Percentiles rank a stretch among this genome's conserved stretches.
Conservation (phyloP, 805 yeast genomes). For the Wickerhamiella australiensis region DNA sequence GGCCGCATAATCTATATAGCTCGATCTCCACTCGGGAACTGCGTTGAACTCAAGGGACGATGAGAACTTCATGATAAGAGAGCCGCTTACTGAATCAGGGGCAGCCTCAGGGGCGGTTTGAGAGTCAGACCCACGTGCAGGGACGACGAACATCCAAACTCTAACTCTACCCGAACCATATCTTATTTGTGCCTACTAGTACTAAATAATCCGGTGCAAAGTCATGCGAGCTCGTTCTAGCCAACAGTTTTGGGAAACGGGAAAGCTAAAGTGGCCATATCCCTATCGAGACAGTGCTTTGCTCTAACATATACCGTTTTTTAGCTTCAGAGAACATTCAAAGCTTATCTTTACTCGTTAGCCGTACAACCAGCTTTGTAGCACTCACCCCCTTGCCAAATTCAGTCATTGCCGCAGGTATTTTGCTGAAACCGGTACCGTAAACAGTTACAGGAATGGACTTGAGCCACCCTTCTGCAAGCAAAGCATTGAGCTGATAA, state of each 20-base stretch:
- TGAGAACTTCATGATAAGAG: conserved; percentile 67
- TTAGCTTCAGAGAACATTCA: too few relatives aligned
- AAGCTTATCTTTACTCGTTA: neutral
- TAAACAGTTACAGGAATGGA: conserved; percentile 19
- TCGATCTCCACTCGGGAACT: conserved; percentile 95
- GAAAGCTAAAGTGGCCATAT: too few relatives aligned
- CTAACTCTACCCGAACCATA: too few relatives aligned
- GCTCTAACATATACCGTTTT: too few relatives aligned
- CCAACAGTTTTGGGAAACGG: too few relatives aligned
- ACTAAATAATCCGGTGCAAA: too few relatives aligned
- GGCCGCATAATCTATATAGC: conserved; percentile 80
- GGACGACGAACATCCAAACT: too few relatives aligned
- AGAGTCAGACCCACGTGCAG: too few relatives aligned
- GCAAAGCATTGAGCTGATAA: conserved; percentile 14
- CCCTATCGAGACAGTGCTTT: too few relatives aligned
- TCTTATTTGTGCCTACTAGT: too few relatives aligned
- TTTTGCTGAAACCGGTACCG: conserved; percentile 20
- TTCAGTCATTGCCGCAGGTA: conserved; percentile 19
- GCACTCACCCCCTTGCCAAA: conserved; percentile 21
- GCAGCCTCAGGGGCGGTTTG: too few relatives aligned
- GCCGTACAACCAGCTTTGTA: conserved; percentile 21
- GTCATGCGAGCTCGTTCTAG: too few relatives aligned
- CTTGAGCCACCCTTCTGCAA: conserved; percentile 13
- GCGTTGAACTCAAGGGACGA: conserved; percentile 93
- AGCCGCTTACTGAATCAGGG: neutral